Percentiles rank a stretch among this genome's conserved stretches.
Evolutionary conservation across 2,329 filamentous ascomycete genomes (phyloP).

Genomic region (Delphinella strobiligena): DNA sequence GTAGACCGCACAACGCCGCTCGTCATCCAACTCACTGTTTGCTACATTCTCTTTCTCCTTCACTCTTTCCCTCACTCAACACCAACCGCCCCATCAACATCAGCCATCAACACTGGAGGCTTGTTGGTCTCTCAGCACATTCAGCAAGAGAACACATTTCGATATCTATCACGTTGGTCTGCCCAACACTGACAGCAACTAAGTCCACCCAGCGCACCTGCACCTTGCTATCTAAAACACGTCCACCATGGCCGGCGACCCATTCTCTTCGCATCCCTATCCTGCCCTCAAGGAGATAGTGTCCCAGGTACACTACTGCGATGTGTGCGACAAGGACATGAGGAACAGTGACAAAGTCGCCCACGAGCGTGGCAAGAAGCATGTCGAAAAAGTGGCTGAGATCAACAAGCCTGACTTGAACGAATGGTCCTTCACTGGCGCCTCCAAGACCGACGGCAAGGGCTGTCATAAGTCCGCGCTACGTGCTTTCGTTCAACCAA

Average conservation of each 20-base stretch:
- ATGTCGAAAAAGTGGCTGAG: conserved; percentile 1
- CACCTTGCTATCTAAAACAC: neutral
- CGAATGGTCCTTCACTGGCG: too few relatives aligned
- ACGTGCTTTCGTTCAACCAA: too few relatives aligned
- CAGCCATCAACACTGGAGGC: too few relatives aligned
- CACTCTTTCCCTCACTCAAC: too few relatives aligned
- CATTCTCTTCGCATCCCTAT: conserved; percentile 6
- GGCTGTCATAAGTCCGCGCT: conserved; percentile 7
- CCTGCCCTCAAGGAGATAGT: conserved; percentile 1
- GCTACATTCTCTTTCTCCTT: too few relatives aligned
- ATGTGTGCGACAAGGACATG: conserved; percentile 3
- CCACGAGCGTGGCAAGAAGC: conserved; percentile 8
- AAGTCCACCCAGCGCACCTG: neutral
- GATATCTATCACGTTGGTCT: too few relatives aligned
- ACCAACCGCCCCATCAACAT: too few relatives aligned
- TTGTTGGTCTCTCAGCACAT: too few relatives aligned
- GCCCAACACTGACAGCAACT: neutral
- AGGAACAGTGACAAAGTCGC: conserved; percentile 4
- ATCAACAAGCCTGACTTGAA: too few relatives aligned
- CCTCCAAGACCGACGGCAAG: conserved; percentile 2
- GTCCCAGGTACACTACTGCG: conserved; percentile 1
- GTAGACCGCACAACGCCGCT: too few relatives aligned
- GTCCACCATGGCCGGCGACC: conserved; percentile 2
- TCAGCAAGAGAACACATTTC: too few relatives aligned
- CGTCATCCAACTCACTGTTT: too few relatives aligned